These are phyloP conservation scores for Urochloa ruziziensis DNA, from an alignment of 176 grass and related monocot genomes.

Conservation along the genomic window DNA sequence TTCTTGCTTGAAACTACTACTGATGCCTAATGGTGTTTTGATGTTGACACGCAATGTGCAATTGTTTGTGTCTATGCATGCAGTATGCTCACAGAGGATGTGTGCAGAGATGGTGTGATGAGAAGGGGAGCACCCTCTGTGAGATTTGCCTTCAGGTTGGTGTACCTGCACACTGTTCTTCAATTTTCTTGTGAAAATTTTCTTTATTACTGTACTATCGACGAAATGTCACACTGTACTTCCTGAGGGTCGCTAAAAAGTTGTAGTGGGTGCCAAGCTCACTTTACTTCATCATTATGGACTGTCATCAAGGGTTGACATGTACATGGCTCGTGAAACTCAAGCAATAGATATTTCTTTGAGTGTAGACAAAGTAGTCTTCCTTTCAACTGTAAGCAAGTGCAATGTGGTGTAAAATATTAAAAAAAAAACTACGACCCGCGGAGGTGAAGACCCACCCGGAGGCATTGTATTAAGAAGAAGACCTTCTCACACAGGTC, in stretches of 20 bases:
- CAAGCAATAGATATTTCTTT: conserved; percentile 28
- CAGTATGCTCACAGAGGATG: conserved; percentile 88
- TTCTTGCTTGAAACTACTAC: not conserved
- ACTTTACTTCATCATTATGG: not conserved
- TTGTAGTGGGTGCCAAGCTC: not conserved
- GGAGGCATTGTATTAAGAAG: no score
- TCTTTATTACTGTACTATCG: not conserved
- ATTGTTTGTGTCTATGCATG: conserved; percentile 1
- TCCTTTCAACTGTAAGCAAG: conserved; percentile 22
- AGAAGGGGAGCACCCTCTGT: conserved; percentile 85
- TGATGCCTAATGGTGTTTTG: not conserved
- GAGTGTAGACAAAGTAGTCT: conserved; percentile 31
- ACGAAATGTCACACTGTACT: not conserved
- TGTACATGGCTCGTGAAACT: conserved; percentile 22
- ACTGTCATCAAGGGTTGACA: conserved; percentile 8
- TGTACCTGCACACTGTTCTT: not conserved
- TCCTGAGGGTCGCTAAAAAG: not conserved
- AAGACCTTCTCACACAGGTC: no score
- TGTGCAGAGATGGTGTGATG: conserved; percentile 97
- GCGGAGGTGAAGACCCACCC: no score
- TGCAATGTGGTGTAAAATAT: conserved; percentile 21
- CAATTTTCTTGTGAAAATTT: not conserved
- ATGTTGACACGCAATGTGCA: not conserved
- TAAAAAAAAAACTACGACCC: no score
- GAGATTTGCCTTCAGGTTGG: conserved; percentile 95